Evolutionary conservation across 306 rosid genomes (phyloP).

Genomic region (Malus sylvestris): DNA sequence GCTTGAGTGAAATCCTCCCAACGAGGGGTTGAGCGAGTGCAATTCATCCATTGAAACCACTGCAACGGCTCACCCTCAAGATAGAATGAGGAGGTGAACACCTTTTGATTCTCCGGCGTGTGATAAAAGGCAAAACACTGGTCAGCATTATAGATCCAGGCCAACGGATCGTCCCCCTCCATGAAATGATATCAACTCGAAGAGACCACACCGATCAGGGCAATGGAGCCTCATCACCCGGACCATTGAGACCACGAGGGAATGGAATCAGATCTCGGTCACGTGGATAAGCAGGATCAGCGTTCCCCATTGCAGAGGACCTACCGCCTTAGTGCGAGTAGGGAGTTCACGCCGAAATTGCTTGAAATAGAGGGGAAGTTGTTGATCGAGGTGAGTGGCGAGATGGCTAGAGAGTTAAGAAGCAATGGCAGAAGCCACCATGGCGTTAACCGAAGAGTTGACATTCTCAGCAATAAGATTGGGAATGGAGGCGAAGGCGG

Average conservation of each 20-base stretch:
- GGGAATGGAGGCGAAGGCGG: too few species aligned
- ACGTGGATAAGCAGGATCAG: fast-evolving
- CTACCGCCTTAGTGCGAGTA: too few species aligned
- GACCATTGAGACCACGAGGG: fast-evolving
- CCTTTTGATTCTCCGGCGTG: not conserved
- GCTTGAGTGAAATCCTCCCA: not conserved
- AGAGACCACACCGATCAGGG: fast-evolving
- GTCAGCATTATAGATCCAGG: not conserved
- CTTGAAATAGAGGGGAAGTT: too few species aligned
- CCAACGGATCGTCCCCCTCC: fast-evolving
- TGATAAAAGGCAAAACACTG: not conserved
- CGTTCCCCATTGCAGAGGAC: fast-evolving
- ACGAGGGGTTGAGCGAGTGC: not conserved
- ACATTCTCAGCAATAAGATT: too few species aligned
- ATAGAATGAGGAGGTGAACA: not conserved
- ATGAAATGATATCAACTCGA: too few species aligned
- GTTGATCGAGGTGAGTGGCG: too few species aligned
- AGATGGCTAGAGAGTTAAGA: too few species aligned
- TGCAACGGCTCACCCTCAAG: not conserved
- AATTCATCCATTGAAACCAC: not conserved
- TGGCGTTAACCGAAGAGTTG: too few species aligned
- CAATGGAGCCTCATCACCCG: fast-evolving
- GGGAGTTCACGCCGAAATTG: too few species aligned
- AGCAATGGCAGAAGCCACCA: too few species aligned
- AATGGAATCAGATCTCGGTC: fast-evolving